Percentiles rank a stretch among this genome's conserved stretches.
These are phyloP conservation scores for Monosporascus sp. DNA, from an alignment of 2,329 filamentous ascomycete genomes.

Conservation along the genomic window DNA sequence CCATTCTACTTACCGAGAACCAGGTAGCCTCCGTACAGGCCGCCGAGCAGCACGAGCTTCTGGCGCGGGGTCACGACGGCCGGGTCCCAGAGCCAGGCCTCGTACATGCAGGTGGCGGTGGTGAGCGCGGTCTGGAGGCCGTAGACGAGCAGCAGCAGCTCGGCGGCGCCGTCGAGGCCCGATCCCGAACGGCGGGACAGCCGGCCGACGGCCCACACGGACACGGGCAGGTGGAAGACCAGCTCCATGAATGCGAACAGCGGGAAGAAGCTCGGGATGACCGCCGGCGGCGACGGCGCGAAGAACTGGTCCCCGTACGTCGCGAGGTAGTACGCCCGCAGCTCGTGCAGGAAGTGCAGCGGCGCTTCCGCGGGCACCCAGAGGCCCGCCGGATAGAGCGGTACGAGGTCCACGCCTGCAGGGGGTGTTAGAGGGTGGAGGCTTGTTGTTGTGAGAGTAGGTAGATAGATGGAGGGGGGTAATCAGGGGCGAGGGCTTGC, in stretches of 20 bases:
- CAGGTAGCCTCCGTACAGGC: slow-evolving; percentile 47
- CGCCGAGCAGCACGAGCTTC: slow-evolving; percentile 42
- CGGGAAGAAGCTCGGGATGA: slow-evolving; percentile 44
- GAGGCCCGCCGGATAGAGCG: slow-evolving; percentile 45
- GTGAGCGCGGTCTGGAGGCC: slow-evolving; percentile 47
- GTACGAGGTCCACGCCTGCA: slow-evolving; percentile 48
- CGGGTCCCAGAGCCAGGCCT: slow-evolving; percentile 44
- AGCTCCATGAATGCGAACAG: slow-evolving; percentile 47
- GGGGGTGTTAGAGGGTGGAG: not conserved
- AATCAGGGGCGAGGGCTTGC: too few species aligned
- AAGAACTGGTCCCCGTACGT: slow-evolving; percentile 51
- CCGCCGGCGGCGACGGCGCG: slow-evolving; percentile 25
- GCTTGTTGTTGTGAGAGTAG: not conserved
- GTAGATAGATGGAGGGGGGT: not conserved
- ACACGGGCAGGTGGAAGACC: slow-evolving; percentile 45
- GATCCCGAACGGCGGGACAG: not conserved
- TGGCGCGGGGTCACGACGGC: slow-evolving; percentile 37
- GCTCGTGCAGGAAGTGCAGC: slow-evolving; percentile 40
- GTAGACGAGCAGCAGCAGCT: slow-evolving; percentile 48
- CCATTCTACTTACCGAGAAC: slow-evolving; percentile 42
- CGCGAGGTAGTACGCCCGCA: slow-evolving; percentile 42
- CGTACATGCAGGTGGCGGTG: slow-evolving; percentile 45
- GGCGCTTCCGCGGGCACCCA: slow-evolving; percentile 37
- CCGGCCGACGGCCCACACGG: slow-evolving; percentile 38
- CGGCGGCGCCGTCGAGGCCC: slow-evolving; percentile 31